Evolutionary conservation across 768 basidiomycete genomes (phyloP), one percentile per base, ranked within the genome.

Genomic region (Leucocoprinus leucothites): DNA sequence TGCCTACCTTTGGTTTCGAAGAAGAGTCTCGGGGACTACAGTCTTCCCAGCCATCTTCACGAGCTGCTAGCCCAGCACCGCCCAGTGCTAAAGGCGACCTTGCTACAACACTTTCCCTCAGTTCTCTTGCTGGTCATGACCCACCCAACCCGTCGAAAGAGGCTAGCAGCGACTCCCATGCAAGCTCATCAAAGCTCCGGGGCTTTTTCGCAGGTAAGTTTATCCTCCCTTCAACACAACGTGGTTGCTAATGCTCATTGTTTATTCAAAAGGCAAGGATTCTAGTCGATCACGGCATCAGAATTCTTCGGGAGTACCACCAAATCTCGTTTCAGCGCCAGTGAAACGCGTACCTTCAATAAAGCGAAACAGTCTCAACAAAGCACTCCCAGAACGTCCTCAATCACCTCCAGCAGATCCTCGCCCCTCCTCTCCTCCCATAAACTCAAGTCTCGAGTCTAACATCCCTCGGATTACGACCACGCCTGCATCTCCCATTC

Each of bases 181-280:
- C 21, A 26, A 25, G 48, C 22, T 69, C 70, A 2, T 58, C 65
- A 51, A 69, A 65, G 53, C 62, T 71, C 25, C 66, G 67, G 19
- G 67, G 62, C 57, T 63, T 70, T 46, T 71, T 72, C 55, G 60
- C 67, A 50, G 67, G 71, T 73, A 57, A 42, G 66, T 62, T 9
- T 48, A 9, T 49, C 35, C 13, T 18, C 24, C 54, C 49, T 58
- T 0, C 35, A 46, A 11, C 35, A 25, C 14, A 9, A 40, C 24
- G 18, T 54, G 53, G 22, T 28, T n/a, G 26, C 21, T 41, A 21
- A 41, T 11, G 1, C 22, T 41, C 16, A 19, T 26, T n/a, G 11
- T 31, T 31, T 31, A 31, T n/a, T 31, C 5, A 35, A 31, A 36
- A 62, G 61, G 57, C 48, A 55, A 58, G 49, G 53, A 59, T 21